Conservation (phyloP, 75 land plant genomes). For the Picea sitchensis region DNA sequence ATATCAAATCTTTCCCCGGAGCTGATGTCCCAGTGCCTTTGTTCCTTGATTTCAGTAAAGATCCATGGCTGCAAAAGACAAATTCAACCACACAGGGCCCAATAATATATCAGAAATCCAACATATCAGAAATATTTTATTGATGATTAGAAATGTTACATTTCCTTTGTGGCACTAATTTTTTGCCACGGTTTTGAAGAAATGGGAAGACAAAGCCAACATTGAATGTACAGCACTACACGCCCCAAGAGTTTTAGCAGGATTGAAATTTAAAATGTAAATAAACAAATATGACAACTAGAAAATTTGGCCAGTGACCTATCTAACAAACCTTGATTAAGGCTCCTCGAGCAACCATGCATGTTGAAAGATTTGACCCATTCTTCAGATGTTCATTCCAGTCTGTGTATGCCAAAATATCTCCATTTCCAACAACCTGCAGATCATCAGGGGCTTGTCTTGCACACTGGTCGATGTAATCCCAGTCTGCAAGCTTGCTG, state of each 20-base stretch:
- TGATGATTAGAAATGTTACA: background rate
- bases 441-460: conserved; percentile 51
- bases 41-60: conserved; percentile 98
- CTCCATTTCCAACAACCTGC: conserved; percentile 94
- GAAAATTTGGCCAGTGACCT: background rate
- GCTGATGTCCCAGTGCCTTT: conserved; percentile 96
- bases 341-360: conserved; percentile 98
- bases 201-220: background rate
- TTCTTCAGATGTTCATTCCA: conserved; percentile 66
- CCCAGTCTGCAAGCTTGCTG: conserved; percentile 97
- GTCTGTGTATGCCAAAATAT: conserved; percentile 82
- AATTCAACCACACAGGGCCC: background rate
- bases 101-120: background rate
- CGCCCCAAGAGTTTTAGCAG: background rate
- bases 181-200: background rate
- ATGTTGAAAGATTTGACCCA: conserved; percentile 68
- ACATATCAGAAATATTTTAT: background rate
- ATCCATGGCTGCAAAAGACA: conserved; percentile 85
- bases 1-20: conserved; percentile 76
- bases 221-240: background rate
- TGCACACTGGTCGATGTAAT: conserved; percentile 77
- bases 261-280: background rate
- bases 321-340: conserved; percentile 65
- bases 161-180: background rate
- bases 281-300: background rate